Evolutionary conservation across 2,329 filamentous ascomycete genomes (phyloP).

Genomic region (Pseudogymnoascus sp.): DNA sequence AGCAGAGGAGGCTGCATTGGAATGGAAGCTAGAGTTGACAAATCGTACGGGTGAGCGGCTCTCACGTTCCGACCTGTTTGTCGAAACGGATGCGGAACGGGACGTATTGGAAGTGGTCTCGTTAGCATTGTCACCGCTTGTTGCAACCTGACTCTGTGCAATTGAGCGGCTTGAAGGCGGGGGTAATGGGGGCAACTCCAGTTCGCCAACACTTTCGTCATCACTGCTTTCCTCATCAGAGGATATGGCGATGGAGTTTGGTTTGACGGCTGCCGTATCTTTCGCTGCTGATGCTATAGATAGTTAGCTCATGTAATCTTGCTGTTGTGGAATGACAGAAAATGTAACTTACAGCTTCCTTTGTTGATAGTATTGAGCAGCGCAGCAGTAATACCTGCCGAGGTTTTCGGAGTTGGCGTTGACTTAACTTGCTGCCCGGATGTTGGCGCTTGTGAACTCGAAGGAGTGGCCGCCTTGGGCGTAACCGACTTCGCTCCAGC

Average conservation of each 20-base stretch:
- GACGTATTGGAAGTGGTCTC: not conserved
- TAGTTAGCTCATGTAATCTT: not conserved
- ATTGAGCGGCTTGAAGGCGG: not conserved
- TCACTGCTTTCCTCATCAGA: not conserved
- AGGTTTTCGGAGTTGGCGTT: not conserved
- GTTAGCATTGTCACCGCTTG: not conserved
- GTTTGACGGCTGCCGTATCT: not conserved
- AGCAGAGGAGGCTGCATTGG: not conserved
- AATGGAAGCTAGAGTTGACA: not conserved
- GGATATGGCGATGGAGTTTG: not conserved
- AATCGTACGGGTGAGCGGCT: slow-evolving; percentile 9
- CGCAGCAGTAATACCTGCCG: not conserved
- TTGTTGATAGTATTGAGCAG: not conserved
- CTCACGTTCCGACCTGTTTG: not conserved
- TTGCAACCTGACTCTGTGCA: not conserved
- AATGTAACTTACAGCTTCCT: not conserved
- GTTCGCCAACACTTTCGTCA: not conserved
- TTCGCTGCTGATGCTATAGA: slow-evolving; percentile 1
- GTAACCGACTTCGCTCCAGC: not conserved
- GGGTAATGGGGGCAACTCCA: not conserved
- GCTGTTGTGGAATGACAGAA: too few species aligned
- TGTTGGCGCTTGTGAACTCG: not conserved
- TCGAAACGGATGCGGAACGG: not conserved
- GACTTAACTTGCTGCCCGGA: not conserved
- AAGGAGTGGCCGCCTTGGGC: not conserved